Percentiles rank a stretch among this genome's conserved stretches.
phyloP scores from a whole-genome alignment of 208 protist genomes.

The Crithidia sp. region DNA sequence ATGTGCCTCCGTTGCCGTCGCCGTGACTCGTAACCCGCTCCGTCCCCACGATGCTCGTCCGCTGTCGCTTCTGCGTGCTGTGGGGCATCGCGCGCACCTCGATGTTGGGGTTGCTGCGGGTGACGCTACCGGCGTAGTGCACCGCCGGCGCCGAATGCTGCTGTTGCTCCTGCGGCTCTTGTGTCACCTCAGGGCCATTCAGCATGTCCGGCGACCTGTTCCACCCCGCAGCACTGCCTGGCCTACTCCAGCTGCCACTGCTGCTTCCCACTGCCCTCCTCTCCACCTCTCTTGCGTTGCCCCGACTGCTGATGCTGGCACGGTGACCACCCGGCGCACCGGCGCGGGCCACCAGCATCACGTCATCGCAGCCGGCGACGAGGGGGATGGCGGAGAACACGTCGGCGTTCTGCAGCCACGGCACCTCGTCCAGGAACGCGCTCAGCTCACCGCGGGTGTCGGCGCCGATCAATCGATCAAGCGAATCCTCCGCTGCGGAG shows the following conservation, averaged over 20 bases:
- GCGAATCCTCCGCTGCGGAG: conserved; percentile 14
- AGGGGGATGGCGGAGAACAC: conserved; percentile 70
- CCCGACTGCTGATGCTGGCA: neutral
- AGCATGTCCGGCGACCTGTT: neutral
- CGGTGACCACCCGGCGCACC: neutral
- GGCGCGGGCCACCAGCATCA: conserved; percentile 56
- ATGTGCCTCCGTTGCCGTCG: neutral
- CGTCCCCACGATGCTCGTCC: conserved; percentile 1
- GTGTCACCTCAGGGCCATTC: neutral
- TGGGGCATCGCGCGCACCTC: conserved; percentile 8
- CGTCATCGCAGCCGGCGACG: conserved; percentile 52
- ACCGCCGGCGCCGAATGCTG: conserved; percentile 2
- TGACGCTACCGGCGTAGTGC: conserved; percentile 13
- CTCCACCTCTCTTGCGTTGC: neutral
- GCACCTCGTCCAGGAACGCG: conserved; percentile 52
- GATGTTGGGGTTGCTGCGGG: conserved; percentile 7
- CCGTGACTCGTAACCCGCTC: neutral
- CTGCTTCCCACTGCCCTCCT: neutral
- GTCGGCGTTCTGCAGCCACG: conserved; percentile 72
- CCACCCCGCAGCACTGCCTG: neutral
- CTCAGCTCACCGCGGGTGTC: conserved; percentile 36
- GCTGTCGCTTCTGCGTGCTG: conserved; percentile 1
- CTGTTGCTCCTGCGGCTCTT: neutral
- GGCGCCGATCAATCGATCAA: conserved; percentile 37
- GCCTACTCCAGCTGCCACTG: neutral